Evolutionary conservation across 441 rosid genomes (phyloP).

Genomic region (Euphorbia celastroides): DNA sequence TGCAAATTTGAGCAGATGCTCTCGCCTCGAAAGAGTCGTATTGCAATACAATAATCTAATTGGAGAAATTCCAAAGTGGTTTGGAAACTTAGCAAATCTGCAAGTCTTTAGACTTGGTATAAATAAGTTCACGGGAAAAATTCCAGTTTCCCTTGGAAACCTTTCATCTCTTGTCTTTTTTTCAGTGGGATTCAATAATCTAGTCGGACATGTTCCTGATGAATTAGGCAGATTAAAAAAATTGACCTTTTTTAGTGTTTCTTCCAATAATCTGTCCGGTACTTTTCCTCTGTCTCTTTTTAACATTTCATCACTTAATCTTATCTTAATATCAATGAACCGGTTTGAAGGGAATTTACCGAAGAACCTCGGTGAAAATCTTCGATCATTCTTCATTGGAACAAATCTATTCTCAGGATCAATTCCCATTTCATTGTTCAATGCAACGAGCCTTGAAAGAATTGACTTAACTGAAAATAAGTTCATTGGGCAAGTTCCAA

Average conservation of each 20-base stretch:
- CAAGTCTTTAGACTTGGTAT: not conserved
- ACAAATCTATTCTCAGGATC: not conserved
- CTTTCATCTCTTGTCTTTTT: not conserved
- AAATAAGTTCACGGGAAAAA: not conserved
- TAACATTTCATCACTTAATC: not conserved
- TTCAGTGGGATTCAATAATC: not conserved
- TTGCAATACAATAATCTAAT: not conserved
- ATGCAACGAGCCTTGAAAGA: not conserved
- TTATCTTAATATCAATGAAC: not conserved
- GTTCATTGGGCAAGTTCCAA: not conserved
- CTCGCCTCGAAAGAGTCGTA: not conserved
- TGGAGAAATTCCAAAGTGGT: not conserved
- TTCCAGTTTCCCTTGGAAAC: slow-evolving; percentile 9
- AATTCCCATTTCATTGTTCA: not conserved
- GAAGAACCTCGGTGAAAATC: not conserved
- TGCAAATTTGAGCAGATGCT: not conserved
- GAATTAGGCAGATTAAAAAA: not conserved
- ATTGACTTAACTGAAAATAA: not conserved
- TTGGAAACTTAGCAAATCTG: slow-evolving; percentile 4
- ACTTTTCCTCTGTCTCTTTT: not conserved
- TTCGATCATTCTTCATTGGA: not conserved
- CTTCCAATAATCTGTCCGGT: not conserved
- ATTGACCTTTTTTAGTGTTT: not conserved
- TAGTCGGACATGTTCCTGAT: slow-evolving; percentile 2
- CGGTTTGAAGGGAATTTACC: not conserved